A percentile compares a stretch with the other conserved stretches of the same genome.
Evolutionary conservation across 257 asterid species (phyloP).

Genomic region (Forsythia suspensa): DNA sequence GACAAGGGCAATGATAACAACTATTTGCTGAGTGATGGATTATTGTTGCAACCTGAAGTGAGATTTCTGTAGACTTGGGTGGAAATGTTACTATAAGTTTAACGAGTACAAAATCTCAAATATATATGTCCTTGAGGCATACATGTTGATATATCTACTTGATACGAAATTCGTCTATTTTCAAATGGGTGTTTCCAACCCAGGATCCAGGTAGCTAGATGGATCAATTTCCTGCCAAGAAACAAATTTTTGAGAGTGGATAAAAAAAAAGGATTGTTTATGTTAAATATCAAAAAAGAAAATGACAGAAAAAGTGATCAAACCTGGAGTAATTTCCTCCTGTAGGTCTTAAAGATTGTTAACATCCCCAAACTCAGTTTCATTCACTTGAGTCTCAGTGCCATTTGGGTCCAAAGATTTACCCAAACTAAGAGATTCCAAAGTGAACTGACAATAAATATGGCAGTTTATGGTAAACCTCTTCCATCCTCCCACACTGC

Average conservation of each 20-base stretch:
- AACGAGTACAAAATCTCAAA: too few relatives aligned
- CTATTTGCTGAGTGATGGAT: too few relatives aligned
- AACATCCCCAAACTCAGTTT: background rate
- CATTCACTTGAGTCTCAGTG: background rate
- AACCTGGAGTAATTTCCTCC: conserved; percentile 20
- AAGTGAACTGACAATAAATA: background rate
- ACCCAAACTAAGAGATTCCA: background rate
- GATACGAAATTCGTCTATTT: background rate
- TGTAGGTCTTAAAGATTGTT: background rate
- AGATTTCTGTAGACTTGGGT: too few relatives aligned
- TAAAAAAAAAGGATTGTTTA: background rate
- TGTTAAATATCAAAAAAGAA: background rate
- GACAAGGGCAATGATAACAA: too few relatives aligned
- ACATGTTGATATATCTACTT: too few relatives aligned
- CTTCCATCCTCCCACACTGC: conserved; percentile 49
- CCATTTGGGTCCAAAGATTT: background rate
- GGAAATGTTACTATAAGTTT: too few relatives aligned
- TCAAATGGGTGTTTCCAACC: background rate
- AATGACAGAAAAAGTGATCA: background rate
- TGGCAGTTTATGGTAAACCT: conserved; percentile 42
- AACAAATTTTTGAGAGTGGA: background rate
- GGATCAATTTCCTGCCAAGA: conserved; percentile 19
- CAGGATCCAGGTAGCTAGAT: conserved; percentile 3
- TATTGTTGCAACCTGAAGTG: too few relatives aligned
- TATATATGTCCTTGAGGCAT: too few relatives aligned